Evolutionary conservation across 495 filamentous ascomycete genomes (phyloP).

Genomic region (Penicillium antarcticum): DNA sequence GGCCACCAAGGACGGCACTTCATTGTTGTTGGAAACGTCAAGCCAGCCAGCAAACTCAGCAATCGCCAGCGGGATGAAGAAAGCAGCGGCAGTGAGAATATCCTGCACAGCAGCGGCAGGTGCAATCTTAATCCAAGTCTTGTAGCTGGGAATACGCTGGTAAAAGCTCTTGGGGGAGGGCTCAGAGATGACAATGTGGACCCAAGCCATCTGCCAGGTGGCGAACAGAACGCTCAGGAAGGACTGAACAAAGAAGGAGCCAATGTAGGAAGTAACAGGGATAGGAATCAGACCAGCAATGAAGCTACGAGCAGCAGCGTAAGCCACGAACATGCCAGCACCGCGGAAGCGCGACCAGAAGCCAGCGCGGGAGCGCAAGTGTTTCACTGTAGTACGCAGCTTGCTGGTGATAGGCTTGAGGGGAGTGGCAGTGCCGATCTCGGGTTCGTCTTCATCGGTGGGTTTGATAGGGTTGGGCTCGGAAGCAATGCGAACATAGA

Average conservation of each 20-base stretch:
- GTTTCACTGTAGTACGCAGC: slow-evolving; percentile 53
- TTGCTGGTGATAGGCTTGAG: slow-evolving; percentile 56
- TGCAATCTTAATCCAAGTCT: slow-evolving; percentile 46
- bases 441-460: slow-evolving; percentile 29
- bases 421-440: slow-evolving; percentile 15
- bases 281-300: slow-evolving; percentile 24
- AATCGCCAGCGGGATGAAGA: slow-evolving; percentile 39
- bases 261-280: slow-evolving; percentile 22
- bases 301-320: slow-evolving; percentile 25
- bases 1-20: slow-evolving; percentile 8
- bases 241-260: slow-evolving; percentile 35
- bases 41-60: slow-evolving; percentile 25
- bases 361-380: slow-evolving; percentile 55
- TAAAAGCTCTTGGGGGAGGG: slow-evolving; percentile 49
- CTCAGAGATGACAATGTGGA: slow-evolving; percentile 59
- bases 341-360: slow-evolving; percentile 58
- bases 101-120: slow-evolving; percentile 48
- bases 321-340: slow-evolving; percentile 35
- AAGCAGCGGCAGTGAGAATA: slow-evolving; percentile 28
- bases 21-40: slow-evolving; percentile 15
- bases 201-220: slow-evolving; percentile 54
- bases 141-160: slow-evolving; percentile 45
- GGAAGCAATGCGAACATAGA: slow-evolving; percentile 45
- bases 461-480: slow-evolving; percentile 35
- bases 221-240: slow-evolving; percentile 42